Conservation (phyloP, 495 filamentous ascomycete species). For the Neurospora pannonica region DNA sequence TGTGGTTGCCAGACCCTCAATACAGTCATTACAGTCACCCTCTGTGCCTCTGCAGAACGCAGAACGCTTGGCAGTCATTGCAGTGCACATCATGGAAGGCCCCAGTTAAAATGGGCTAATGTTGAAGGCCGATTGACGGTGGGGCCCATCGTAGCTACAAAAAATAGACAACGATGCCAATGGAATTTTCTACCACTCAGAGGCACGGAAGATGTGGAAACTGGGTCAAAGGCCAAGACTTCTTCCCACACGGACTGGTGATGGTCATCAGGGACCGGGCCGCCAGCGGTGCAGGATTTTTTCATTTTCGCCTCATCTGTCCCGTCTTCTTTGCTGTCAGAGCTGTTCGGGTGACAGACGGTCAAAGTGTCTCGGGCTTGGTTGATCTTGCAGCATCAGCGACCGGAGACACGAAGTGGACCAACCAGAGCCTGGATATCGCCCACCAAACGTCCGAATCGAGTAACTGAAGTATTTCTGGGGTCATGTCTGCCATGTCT, state of each 20-base stretch:
- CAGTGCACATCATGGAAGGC: not conserved
- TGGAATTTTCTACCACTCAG: not conserved
- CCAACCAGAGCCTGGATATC: not conserved
- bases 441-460: not conserved
- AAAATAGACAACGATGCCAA: not conserved
- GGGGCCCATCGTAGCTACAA: not conserved
- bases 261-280: conserved; percentile 1
- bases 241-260: not conserved
- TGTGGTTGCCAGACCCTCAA: not conserved
- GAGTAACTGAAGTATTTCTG: not conserved
- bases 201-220: conserved; percentile 1
- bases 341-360: not conserved
- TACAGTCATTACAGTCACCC: not conserved
- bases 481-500: not conserved
- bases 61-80: not conserved
- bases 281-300: not conserved
- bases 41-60: not conserved
- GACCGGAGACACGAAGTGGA: not conserved
- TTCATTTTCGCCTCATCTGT: not conserved
- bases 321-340: not conserved
- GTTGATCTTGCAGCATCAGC: not conserved
- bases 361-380: not conserved
- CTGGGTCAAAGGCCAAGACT: not conserved
- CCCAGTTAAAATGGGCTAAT: not conserved
- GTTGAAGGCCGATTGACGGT: not conserved